A percentile compares a stretch with the other conserved stretches of the same genome.
Evolutionary conservation across 2,329 filamentous ascomycete species (phyloP).

Genomic region (Didymella glomerata): DNA sequence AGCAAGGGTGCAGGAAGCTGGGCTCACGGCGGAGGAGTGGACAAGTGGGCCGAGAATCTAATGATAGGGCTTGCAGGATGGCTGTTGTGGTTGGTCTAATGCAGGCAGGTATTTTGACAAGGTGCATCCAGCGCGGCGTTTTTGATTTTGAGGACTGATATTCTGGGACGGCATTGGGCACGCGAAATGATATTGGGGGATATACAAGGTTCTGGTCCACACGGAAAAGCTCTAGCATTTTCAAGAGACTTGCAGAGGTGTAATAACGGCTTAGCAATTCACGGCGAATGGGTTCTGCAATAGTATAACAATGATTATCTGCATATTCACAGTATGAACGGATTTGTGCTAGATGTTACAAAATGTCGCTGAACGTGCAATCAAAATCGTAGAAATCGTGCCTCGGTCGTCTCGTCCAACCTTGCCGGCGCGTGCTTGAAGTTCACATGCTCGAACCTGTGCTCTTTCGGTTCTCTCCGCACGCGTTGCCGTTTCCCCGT

Average conservation of each 20-base stretch:
- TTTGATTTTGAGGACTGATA: background rate
- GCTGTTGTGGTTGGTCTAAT: constrained; percentile 38
- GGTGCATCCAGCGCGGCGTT: constrained; percentile 20
- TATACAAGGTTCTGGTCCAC: background rate
- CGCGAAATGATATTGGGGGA: background rate
- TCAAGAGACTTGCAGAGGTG: background rate
- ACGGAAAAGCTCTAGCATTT: constrained; percentile 1
- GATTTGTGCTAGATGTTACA: background rate
- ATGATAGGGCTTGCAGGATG: constrained; percentile 42
- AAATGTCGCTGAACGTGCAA: constrained; percentile 1
- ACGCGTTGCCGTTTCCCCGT: background rate
- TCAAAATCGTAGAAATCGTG: background rate
- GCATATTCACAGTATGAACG: background rate
- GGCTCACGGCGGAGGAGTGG: constrained; percentile 25
- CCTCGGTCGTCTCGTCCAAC: constrained; percentile 2
- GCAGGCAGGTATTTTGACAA: background rate
- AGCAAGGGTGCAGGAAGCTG: constrained; percentile 16
- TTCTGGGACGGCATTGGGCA: background rate
- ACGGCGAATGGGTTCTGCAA: background rate
- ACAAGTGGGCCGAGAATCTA: constrained; percentile 38
- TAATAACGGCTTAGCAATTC: background rate
- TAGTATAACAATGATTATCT: background rate
- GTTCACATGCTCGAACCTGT: constrained; percentile 7
- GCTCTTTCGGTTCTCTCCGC: constrained; percentile 7
- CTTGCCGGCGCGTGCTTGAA: too few species aligned